Base-by-base conservation (phyloP, 2,329 filamentous ascomycete species). In the Plectosphaerella sp. region DNA sequence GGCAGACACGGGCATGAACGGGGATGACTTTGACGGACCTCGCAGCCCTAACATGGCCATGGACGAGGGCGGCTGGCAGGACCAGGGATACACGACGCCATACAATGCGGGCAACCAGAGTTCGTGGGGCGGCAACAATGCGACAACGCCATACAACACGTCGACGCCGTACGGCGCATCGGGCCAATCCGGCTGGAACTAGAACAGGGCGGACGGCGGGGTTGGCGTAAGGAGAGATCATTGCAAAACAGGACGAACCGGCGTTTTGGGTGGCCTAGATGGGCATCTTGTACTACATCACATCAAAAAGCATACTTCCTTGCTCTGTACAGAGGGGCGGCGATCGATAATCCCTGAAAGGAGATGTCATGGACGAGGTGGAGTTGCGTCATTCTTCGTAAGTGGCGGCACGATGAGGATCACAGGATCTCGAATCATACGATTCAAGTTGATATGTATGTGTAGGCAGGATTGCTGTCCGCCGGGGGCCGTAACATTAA, bases 31-130 rank as follows among this genome's bases (percentile, higher is more conserved):
- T 58, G 80, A 82, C 60, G 86, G 83, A 2, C 83, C 83, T 3
- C 79, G 83, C 56, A 88, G 84, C 63, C 86, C 86, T 11, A 83
- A 86, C 56, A 72, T 73, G 71, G 82, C 77, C 66, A 76, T 86
- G 77, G 72, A 82, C 51, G 39, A 25, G 5, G 22, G 28, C 22
- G 82, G 76, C 18, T 76, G 74, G 50, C 76, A 75, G 18, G 79
- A 80, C 43, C 80, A 84, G 53, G 88, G 87, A 36, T 89, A 83
- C 64, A 86, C 83, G 10, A 89, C 87, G 9, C 84, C 87, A 1
- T 89, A 86, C 61, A 83, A 77, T 22, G 73, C 73, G 20, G 81
- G 80, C 22, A 77, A 72, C 49, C 74, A 80, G 55, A 87, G 81
- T 62, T 74, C 82, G 16, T 92, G 88, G 82, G 87, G 87, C 16